Conservation (phyloP, 352 stramenopile genomes). For the Salisapilia sapeloensis region DNA sequence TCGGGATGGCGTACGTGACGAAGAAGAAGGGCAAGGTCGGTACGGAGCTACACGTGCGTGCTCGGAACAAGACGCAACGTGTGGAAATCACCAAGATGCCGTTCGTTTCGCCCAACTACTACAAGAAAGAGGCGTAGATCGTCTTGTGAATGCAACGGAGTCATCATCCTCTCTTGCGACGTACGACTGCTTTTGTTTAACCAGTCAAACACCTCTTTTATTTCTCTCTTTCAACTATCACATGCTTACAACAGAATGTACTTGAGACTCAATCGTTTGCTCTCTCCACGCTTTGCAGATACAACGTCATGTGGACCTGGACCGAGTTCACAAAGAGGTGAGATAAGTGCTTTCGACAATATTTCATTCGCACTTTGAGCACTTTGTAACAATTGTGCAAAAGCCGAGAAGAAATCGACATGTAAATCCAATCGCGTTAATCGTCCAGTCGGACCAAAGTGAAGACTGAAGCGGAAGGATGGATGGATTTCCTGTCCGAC, state of each 20-base stretch:
- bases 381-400: conserved; percentile 20
- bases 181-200: conserved; percentile 1
- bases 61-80: conserved; percentile 90
- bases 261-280: conserved; percentile 55
- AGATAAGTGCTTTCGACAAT: conserved; percentile 28
- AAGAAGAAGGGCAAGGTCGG: conserved; percentile 83
- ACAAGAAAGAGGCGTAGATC: conserved; percentile 61
- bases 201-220: conserved; percentile 1
- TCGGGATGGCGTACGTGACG: conserved; percentile 98
- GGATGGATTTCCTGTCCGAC: conserved; percentile 44
- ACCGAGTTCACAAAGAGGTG: conserved; percentile 30
- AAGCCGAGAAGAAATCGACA: conserved; percentile 38
- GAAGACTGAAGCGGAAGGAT: conserved; percentile 20
- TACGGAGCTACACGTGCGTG: conserved; percentile 89
- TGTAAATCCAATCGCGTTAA: conserved; percentile 34
- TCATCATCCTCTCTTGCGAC: conserved; percentile 1
- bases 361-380: conserved; percentile 13
- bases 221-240: conserved; percentile 1
- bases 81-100: conserved; percentile 95
- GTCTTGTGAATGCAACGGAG: conserved; percentile 1
- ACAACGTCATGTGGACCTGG: conserved; percentile 23
- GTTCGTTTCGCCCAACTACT: conserved; percentile 95
- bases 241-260: conserved; percentile 39
- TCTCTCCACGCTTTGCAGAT: conserved; percentile 13
- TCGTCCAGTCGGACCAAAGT: conserved; percentile 31